Base-by-base conservation (phyloP, 495 filamentous ascomycete genomes). In the Cercophora newfieldiana region DNA sequence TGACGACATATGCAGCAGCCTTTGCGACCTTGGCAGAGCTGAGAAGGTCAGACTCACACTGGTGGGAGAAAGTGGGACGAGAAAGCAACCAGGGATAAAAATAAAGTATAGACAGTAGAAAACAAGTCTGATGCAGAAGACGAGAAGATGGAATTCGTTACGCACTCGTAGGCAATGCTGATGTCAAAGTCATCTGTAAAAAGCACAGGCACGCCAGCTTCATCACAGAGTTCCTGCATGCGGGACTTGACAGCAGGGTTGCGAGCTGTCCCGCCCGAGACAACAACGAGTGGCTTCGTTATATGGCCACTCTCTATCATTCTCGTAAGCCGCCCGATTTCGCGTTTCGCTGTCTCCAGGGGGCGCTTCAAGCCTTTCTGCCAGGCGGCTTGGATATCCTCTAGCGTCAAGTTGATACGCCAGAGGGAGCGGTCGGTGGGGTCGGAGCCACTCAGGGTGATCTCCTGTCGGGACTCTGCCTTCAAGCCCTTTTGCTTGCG, bases 261-360 rank as follows among this genome's bases (percentile, higher is more conserved):
- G 21, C 44, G 59, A 4, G 59, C 59, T 8, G 59, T 61, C 4
- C 59, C 59, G 44, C 59, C 59, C 37, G 59, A 61, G 59, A 61
- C 59, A 30, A 61, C 59, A 51, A 61, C 59, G 18, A 61, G 59
- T 5, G 37, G 37, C 18, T 28, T 50, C 2, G 57, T 21, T 10
- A 59, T 29, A 29, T 18, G 5, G 18, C 30, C 57, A 19, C 24
- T 2, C 57, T 44, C 6, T 1, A 59, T 29, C 57, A 59, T 59
- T 19, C 30, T 31, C 1, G n/a, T 29, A 3, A 59, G 31, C 5
- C 57, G 16, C 8, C 6, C 3, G 19, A 59, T 31, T 29, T 59
- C 57, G 30, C 30, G 57, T 19, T 19, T 7, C 2, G 28, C 57
- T 10, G 57, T 59, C 31, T 59, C 29, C 18, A 59, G 57, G 1